Evolutionary conservation across 2,329 filamentous ascomycete genomes (phyloP).

Genomic region (Trichoderma pleuroti): DNA sequence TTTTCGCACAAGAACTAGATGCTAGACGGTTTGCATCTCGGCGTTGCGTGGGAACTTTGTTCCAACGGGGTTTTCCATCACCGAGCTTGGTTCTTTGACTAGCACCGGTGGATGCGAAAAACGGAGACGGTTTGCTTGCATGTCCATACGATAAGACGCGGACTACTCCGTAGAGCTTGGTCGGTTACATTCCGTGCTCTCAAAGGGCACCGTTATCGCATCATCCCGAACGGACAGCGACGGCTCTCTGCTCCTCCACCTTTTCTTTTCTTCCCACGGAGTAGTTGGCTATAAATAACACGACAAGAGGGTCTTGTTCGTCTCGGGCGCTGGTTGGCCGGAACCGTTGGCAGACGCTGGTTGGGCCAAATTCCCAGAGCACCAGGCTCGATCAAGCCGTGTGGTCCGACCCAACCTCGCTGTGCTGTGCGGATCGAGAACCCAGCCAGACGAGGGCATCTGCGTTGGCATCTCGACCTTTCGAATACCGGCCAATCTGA

Average conservation of each 20-base stretch:
- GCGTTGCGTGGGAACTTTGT: neutral
- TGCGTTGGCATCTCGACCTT: neutral
- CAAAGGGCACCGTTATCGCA: neutral
- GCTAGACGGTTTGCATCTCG: neutral
- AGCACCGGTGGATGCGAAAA: neutral
- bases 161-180: too few species aligned
- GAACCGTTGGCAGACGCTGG: neutral
- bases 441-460: neutral
- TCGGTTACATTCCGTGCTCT: neutral
- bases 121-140: neutral
- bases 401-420: neutral
- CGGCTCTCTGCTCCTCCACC: neutral
- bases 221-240: neutral
- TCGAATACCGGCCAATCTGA: neutral
- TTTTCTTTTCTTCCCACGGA: too few species aligned
- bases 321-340: neutral
- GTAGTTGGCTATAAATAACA: constrained; percentile 16
- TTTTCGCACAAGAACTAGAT: neutral
- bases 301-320: neutral
- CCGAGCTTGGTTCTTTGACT: neutral
- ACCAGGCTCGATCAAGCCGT: neutral
- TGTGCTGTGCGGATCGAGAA: neutral
- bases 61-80: neutral
- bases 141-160: too few species aligned
- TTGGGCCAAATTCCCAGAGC: neutral